Conservation (phyloP, 495 filamentous ascomycete species). For the Barbatosphaeria neglecta region DNA sequence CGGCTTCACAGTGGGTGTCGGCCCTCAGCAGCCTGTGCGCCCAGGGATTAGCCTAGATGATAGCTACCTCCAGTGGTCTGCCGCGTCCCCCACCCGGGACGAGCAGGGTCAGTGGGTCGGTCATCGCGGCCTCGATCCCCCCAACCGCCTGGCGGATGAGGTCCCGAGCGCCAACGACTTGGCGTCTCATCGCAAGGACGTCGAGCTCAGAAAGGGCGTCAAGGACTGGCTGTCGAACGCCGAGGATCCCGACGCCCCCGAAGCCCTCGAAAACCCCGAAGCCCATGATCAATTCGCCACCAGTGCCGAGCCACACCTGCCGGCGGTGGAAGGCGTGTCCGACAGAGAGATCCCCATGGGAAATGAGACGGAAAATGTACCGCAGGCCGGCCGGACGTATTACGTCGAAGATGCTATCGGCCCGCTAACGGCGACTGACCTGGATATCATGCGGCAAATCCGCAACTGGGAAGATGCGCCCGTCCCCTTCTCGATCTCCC, state of each 20-base stretch:
- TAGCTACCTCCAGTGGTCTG: background rate
- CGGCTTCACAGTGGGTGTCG: background rate
- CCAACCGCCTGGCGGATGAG: conserved; percentile 22
- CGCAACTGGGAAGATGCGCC: conserved; percentile 38
- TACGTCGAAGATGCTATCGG: conserved; percentile 27
- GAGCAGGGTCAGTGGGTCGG: conserved; percentile 27
- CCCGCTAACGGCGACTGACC: conserved; percentile 26
- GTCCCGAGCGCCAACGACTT: conserved; percentile 30
- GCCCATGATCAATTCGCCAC: background rate
- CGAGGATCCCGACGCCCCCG: conserved; percentile 1
- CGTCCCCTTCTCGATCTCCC: conserved; percentile 25
- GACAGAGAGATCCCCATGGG: conserved; percentile 23
- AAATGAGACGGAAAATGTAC: conserved; percentile 25
- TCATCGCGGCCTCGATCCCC: conserved; percentile 30
- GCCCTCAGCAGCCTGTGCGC: conserved; percentile 1
- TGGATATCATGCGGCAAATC: conserved; percentile 30
- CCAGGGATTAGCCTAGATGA: conserved; percentile 4
- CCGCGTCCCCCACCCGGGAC: conserved; percentile 18
- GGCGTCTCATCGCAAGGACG: conserved; percentile 15
- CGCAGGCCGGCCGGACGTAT: conserved; percentile 36
- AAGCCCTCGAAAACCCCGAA: background rate
- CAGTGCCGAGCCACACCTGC: background rate
- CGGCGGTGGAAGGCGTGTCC: conserved; percentile 20
- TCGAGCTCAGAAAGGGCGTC: conserved; percentile 29
- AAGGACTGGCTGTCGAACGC: conserved; percentile 25